Evolutionary conservation across 1,139 yeast species (phyloP), one percentile per base, ranked within the genome.

Genomic region (Spathaspora sp.): DNA sequence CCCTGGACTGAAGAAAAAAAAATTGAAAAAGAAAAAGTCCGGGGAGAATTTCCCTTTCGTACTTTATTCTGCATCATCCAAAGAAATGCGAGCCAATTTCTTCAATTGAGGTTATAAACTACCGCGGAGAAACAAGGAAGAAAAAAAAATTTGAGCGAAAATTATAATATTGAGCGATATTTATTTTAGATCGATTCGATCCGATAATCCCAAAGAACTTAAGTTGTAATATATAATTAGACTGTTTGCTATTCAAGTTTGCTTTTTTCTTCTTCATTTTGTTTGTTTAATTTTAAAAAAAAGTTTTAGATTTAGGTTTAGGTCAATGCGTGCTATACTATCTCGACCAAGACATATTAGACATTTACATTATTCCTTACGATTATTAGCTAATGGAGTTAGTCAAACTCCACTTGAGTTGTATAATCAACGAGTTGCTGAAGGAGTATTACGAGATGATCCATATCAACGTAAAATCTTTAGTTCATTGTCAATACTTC

Each of bases 401-500:
- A 31, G 25, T 7, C 25, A 43, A 3, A 59, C 74, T 1, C 95
- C 95, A 0, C 56, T 86, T 6, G 72, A 80, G 53, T 83, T 82
- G 53, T 87, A 87, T 59, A 80, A 86, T 52, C 53, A 68, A 45
- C 67, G 80, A 42, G 88, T 86, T 7, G 61, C 69, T 15, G 51
- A 67, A 15, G 82, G 84, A 1, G 70, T 67, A 48, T 70, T 87
- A 43, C 68, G 78, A 47, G 84, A 81, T 53, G 95, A 87, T 59
- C 80, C 79, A 26, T 81, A 82, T 61, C 95, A 87, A 63, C 65
- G 85, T 39, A 78, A 80, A 36, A 84, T 86, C 47, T 76, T 87
- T 39, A 59, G 76, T 27, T 78, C 73, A 18, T 62, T 87, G 47
- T 77, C 84, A 7, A 62, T 64, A 3, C 63, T 87, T 13, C 86